Evolutionary conservation across 2,329 filamentous ascomycete species (phyloP).

Genomic region (Sporothrix brasiliensis): DNA sequence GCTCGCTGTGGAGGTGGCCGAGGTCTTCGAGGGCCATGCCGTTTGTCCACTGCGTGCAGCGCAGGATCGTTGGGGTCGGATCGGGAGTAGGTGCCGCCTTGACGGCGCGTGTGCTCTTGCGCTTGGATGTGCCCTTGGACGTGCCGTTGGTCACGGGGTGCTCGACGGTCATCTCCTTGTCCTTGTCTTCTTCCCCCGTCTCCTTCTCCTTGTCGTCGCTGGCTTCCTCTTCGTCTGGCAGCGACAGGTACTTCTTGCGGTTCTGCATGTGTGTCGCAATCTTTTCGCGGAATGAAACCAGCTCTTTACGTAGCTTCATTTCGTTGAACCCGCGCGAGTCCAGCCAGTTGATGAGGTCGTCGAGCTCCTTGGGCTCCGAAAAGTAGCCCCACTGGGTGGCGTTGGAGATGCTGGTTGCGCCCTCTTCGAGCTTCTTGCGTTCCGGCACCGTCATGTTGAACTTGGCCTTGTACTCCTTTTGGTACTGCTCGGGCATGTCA

Average conservation of each 20-base stretch:
- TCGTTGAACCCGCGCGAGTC: slow-evolving; percentile 87
- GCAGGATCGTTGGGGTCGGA: slow-evolving; percentile 49
- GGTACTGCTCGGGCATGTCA: slow-evolving; percentile 70
- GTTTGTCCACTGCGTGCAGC: slow-evolving; percentile 60
- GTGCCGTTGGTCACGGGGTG: background rate
- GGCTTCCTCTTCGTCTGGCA: slow-evolving; percentile 46
- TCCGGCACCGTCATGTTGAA: slow-evolving; percentile 84
- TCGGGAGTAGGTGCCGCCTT: slow-evolving; percentile 48
- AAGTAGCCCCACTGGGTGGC: slow-evolving; percentile 91
- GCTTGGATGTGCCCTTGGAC: slow-evolving; percentile 44
- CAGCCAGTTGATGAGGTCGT: slow-evolving; percentile 82
- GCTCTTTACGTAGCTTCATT: slow-evolving; percentile 82
- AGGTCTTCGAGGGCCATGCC: slow-evolving; percentile 60
- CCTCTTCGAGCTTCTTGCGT: slow-evolving; percentile 84
- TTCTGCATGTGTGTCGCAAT: slow-evolving; percentile 80
- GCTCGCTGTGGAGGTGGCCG: slow-evolving; percentile 60
- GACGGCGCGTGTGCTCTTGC: slow-evolving; percentile 50
- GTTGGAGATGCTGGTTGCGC: slow-evolving; percentile 72
- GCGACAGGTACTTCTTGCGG: slow-evolving; percentile 70
- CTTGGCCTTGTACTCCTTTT: slow-evolving; percentile 73
- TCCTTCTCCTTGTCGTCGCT: slow-evolving; percentile 26
- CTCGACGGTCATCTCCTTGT: background rate
- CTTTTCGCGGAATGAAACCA: slow-evolving; percentile 72
- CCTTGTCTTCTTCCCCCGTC: background rate
- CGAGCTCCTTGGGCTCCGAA: slow-evolving; percentile 75